Conservation (phyloP, 805 yeast species). For the Saccharomycopsis schoenii region DNA sequence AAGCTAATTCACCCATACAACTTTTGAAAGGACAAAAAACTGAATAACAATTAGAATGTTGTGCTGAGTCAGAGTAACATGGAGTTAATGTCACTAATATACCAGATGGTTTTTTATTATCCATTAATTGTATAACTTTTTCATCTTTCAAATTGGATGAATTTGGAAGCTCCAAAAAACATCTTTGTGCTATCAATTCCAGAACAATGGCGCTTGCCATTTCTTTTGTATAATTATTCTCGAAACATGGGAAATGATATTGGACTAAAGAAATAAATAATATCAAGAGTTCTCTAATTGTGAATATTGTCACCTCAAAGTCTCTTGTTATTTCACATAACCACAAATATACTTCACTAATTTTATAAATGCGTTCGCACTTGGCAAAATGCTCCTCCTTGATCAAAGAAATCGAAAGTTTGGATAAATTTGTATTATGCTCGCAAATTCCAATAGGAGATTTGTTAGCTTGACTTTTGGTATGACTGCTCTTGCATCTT, state of each 20-base stretch:
- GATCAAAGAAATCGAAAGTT: background rate
- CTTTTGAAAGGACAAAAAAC: slow-evolving; percentile 11
- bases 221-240: too few relatives aligned
- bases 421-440: background rate
- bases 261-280: background rate
- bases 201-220: background rate
- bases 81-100: background rate
- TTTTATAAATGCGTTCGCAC: background rate
- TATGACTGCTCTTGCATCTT: background rate
- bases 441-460: background rate
- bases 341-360: background rate
- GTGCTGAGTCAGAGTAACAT: background rate
- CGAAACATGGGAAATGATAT: background rate
- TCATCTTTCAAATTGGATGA: background rate
- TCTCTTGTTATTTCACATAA: background rate
- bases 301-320: background rate
- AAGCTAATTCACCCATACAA: background rate
- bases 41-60: slow-evolving; percentile 4
- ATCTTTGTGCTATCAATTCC: background rate
- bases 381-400: background rate
- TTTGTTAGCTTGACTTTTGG: background rate
- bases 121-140: background rate
- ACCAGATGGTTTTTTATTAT: background rate
- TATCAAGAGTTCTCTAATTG: background rate
- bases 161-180: background rate